Evolutionary conservation across 164 flowering plant genomes (phyloP), one percentile per base, ranked within the genome.

Genomic region (Vitis cinerea): DNA sequence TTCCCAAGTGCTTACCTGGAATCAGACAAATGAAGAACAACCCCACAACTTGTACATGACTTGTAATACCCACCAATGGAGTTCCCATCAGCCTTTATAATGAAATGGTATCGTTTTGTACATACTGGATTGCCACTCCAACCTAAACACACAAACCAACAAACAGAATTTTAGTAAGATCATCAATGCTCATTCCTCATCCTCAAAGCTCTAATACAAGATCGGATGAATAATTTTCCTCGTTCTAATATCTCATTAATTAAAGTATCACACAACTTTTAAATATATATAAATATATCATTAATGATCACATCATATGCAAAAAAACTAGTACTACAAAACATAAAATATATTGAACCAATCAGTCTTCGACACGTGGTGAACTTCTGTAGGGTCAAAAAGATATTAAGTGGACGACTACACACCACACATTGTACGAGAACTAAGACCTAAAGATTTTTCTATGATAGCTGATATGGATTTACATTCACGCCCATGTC

Each of bases 91-190:
- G 86, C 83, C 72, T 84, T 83, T 3, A 92, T 85, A 8, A 92
- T 89, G 78, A 92, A 88, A 80, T 92, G 97, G 85, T 87, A 92
- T 2, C 97, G 86, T 77, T 86, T 92, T 8, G 79, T 67, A 53
- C 97, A 86, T 0, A 92, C 96, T 2, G 97, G 97, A 72, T 92
- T 89, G 1, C 85, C 86, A 68, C 97, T 87, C 97, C 97, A 91
- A 29, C 97, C 97, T 85, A 29, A 14, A 47, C 14, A 19, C 52
- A 58, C 4, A 19, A 16, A n/a, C 1, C 11, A 3, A 49, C 29
- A 10, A 53, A 10, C 44, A 19, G 8, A 54, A 44, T 1, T 14
- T 50, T 29, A 13, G 44, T 37, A 4, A 37, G 2, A 3, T 37
- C 44, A 37, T 37, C 44, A 37, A 37, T 37, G 27, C 27, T 23